Evolutionary conservation across 306 rosid species (phyloP).

Genomic region (Corylus avellana): DNA sequence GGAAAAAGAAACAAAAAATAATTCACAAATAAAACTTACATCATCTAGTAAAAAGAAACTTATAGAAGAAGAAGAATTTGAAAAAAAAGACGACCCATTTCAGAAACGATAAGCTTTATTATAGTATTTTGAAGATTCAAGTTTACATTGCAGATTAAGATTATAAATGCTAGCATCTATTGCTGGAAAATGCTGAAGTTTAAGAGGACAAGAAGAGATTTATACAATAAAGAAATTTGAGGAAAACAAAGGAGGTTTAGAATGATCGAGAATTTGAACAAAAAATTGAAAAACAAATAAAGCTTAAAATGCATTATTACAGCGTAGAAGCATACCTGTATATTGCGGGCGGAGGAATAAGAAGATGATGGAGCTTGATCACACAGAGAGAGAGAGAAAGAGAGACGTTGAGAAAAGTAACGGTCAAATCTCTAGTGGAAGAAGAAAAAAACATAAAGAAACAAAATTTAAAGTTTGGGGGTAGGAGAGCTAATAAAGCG

Average conservation of each 20-base stretch:
- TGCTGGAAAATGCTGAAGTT: slow-evolving; percentile 11
- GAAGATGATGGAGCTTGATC: slow-evolving; percentile 42
- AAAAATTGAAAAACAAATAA: slow-evolving; percentile 5
- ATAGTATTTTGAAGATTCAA: too few species aligned
- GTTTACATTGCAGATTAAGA: background rate
- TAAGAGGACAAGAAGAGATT: slow-evolving; percentile 4
- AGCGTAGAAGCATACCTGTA: slow-evolving; percentile 41
- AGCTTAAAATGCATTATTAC: slow-evolving; percentile 5
- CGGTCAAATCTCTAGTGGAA: slow-evolving; percentile 56
- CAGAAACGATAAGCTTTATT: background rate
- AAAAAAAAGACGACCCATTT: slow-evolving; percentile 24
- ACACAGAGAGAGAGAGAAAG: slow-evolving; percentile 35
- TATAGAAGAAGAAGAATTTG: background rate
- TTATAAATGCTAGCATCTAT: background rate
- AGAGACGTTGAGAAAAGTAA: slow-evolving; percentile 72
- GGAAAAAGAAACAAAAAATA: slow-evolving; percentile 2
- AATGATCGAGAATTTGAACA: background rate
- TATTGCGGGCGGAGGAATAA: slow-evolving; percentile 31
- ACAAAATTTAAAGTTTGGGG: slow-evolving; percentile 34
- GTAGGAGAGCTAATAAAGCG: slow-evolving; percentile 47
- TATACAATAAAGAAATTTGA: background rate
- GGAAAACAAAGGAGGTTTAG: background rate
- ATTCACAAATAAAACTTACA: background rate
- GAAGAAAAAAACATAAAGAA: slow-evolving; percentile 10
- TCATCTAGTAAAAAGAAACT: background rate